Conservation (phyloP, 164 flowering plant species). For the Tinospora cordifolia region DNA sequence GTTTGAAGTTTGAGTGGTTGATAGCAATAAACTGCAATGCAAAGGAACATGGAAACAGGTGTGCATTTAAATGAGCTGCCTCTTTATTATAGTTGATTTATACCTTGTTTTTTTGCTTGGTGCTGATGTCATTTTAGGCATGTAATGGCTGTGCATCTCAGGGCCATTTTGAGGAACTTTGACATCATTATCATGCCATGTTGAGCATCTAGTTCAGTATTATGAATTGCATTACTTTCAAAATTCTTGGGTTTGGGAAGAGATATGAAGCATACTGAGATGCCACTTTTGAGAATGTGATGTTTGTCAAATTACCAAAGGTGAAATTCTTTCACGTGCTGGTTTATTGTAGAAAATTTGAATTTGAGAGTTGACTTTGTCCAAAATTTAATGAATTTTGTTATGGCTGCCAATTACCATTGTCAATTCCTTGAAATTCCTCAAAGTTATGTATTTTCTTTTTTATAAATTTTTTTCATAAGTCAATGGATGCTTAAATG, state of each 20-base stretch:
- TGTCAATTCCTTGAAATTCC: no score
- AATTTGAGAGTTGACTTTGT: not conserved
- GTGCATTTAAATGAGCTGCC: not conserved
- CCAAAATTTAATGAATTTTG: not conserved
- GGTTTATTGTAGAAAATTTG: not conserved
- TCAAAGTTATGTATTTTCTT: no score
- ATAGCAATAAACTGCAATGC: not conserved
- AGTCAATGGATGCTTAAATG: no score
- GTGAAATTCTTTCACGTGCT: not conserved
- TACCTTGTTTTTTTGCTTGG: not conserved
- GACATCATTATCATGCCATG: not conserved
- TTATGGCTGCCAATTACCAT: not conserved
- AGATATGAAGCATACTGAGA: not conserved
- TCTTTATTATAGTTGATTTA: not conserved
- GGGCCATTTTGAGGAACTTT: not conserved
- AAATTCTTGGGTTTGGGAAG: not conserved
- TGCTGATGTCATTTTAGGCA: not conserved
- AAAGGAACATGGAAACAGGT: not conserved
- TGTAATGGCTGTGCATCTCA: not conserved
- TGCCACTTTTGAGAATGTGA: not conserved
- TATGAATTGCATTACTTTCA: not conserved
- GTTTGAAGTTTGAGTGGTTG: not conserved
- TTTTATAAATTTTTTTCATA: no score
- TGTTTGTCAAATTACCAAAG: not conserved
- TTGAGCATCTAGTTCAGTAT: not conserved